phyloP scores from a whole-genome alignment of 257 asterid genomes.

The Primulina tabacum region DNA sequence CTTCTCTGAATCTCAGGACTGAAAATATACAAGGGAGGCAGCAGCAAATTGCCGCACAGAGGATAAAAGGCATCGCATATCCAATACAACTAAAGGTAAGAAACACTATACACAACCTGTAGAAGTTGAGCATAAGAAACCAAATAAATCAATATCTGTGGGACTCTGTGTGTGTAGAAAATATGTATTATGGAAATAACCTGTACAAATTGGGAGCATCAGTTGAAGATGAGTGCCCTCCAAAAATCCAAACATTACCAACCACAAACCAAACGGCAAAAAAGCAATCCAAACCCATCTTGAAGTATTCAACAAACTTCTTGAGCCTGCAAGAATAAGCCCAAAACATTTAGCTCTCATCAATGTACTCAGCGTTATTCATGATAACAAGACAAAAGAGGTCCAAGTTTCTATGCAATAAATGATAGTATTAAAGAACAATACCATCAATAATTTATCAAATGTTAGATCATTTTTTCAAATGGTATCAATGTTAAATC shows the following conservation, averaged over 20 bases:
- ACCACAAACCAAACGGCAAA: conserved; percentile 98
- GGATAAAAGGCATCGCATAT: conserved; percentile 95
- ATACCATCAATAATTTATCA: neutral
- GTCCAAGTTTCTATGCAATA: too few relatives aligned
- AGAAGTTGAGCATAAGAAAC: conserved; percentile 19
- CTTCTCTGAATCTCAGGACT: conserved; percentile 87
- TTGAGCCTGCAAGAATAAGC: conserved; percentile 56
- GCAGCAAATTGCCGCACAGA: conserved; percentile 90
- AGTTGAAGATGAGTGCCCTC: conserved; percentile 77
- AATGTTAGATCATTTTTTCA: neutral
- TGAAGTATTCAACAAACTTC: conserved; percentile 66
- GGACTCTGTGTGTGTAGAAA: neutral
- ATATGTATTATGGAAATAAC: conserved; percentile 30
- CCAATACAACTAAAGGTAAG: conserved; percentile 90
- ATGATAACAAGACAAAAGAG: neutral
- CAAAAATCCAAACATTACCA: conserved; percentile 95
- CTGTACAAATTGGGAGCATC: conserved; percentile 93
- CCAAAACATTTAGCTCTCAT: conserved; percentile 24
- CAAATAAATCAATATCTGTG: neutral
- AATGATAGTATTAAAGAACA: neutral
- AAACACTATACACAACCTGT: conserved; percentile 92
- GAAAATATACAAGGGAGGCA: conserved; percentile 96
- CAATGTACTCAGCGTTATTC: conserved; percentile 12
- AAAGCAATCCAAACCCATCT: conserved; percentile 96
- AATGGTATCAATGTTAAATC: neutral